Evolutionary conservation across 73 alveolate species (phyloP).

Genomic region (Diophrys appendiculata): DNA sequence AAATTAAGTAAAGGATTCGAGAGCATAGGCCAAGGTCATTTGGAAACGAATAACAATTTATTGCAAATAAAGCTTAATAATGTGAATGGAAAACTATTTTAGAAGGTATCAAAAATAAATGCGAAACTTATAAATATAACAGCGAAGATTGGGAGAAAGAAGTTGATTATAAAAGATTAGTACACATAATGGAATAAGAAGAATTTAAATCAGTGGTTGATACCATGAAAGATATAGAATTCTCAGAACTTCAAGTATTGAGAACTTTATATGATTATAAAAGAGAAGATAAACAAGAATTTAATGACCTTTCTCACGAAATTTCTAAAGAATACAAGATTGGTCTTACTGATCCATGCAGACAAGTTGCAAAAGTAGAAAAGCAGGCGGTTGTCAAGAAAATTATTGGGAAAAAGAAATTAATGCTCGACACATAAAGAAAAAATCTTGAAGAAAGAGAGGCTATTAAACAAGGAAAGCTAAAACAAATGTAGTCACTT

Average conservation of each 20-base stretch:
- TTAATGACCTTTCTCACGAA: conserved; percentile 1
- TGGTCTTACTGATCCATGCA: conserved; percentile 51
- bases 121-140: neutral
- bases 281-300: conserved; percentile 1
- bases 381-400: conserved; percentile 34
- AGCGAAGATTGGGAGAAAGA: neutral
- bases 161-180: neutral
- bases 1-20: neutral
- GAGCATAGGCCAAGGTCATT: neutral
- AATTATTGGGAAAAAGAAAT: conserved; percentile 39
- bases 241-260: neutral
- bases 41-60: neutral
- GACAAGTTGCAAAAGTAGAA: conserved; percentile 51
- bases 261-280: conserved; percentile 3
- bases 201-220: neutral
- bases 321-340: conserved; percentile 30
- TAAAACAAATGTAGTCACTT: neutral
- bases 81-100: neutral
- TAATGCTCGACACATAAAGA: neutral
- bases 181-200: neutral
- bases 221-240: neutral
- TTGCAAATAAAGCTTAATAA: neutral
- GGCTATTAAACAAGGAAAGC: neutral
- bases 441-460: neutral
- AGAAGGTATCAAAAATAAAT: neutral